phyloP scores from a whole-genome alignment of 306 rosid species.

The Styphnolobium japonicum region DNA sequence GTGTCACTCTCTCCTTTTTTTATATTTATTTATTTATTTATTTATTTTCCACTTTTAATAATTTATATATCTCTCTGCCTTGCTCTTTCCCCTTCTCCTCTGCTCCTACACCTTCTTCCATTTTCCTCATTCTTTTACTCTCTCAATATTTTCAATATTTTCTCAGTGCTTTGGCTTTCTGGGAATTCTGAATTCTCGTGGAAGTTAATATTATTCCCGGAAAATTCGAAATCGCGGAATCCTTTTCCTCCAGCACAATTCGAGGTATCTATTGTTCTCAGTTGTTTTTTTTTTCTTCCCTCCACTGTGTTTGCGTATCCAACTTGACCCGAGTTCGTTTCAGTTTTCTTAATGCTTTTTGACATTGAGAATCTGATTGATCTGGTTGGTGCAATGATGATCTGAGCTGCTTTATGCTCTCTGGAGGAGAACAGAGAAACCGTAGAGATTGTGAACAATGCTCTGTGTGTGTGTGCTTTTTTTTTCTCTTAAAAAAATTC shows the following conservation, averaged over 20 bases:
- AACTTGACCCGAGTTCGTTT: background rate
- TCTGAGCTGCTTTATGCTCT: background rate
- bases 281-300: background rate
- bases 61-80: background rate
- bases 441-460: slow-evolving; percentile 17
- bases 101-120: no score
- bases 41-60: background rate
- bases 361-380: slow-evolving; percentile 40
- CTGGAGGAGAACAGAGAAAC: background rate
- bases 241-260: background rate
- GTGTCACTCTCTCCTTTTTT: slow-evolving; percentile 22
- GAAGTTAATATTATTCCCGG: background rate
- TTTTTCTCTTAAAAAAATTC: background rate
- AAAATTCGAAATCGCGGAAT: background rate
- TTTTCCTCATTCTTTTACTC: no score
- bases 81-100: background rate
- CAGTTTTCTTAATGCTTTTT: slow-evolving; percentile 5
- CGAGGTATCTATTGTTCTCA: background rate
- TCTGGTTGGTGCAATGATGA: slow-evolving; percentile 26
- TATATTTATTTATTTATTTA: background rate
- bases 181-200: background rate
- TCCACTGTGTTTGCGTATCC: background rate
- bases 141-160: no score
- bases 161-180: background rate
- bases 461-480: slow-evolving; percentile 8